Base-by-base conservation (phyloP, 805 yeast species). In the Kodamaea nitidulidarum region DNA sequence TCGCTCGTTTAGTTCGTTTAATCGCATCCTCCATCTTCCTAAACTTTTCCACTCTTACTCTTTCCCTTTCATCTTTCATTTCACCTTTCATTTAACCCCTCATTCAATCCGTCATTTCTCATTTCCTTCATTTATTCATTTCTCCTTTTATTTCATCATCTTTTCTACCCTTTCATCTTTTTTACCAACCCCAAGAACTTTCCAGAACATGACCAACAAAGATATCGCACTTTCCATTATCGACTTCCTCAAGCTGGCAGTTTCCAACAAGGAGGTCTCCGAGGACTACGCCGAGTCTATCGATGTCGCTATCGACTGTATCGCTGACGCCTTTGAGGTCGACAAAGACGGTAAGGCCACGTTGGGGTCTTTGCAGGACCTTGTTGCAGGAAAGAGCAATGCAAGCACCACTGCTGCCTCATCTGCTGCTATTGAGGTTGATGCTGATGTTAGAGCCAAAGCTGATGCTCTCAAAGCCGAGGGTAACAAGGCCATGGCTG, bases 221-320 rank as follows among this genome's bases (percentile, higher is more conserved):
- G 84, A 81, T 43, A 67, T 79, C 36, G 91, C 95, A 2, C 68
- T 79, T 36, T 78, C 87, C 37, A 81, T 91, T 48, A 80, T 88
- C 32, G 76, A 79, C 44, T 91, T 81, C 60, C 72, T 93, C 50
- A 73, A 76, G 51, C 52, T 67, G 12, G 64, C 85, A 8, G 75
- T 84, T 14, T 56, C 72, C 33, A 72, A 74, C 46, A 84, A 85
- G 31, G 75, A 75, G 31, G 76, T 90, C 33, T 64, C 82, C 26
- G 84, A 80, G 46, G 98, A 91, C 47, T 86, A 81, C 56, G 73
- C 74, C 41, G 98, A 93, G 51, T 87, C 96, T 7, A 71, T 91
- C 50, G 96, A 88, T 49, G 95, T 91, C 37, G 98, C 98, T 44
- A 75, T 88, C 49, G 96, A 88, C 56, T 88, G 97, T 68, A 78